A percentile compares a stretch with the other conserved stretches of the same genome.
phyloP scores from a whole-genome alignment of 495 filamentous ascomycete genomes.

The Entonaema liquescens region DNA sequence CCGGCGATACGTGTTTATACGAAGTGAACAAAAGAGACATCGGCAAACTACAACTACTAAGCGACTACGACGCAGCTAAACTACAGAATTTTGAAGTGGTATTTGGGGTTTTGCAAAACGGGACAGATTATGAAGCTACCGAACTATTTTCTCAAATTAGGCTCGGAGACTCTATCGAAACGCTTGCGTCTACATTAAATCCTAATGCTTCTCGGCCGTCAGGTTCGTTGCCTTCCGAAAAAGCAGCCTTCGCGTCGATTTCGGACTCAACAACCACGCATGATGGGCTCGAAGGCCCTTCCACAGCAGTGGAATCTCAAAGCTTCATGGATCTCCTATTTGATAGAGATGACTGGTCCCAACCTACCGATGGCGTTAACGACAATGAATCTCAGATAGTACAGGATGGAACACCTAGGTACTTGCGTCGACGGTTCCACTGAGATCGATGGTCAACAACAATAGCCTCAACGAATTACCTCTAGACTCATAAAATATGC shows the following conservation, averaged over 20 bases:
- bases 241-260: not conserved
- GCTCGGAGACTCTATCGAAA: constrained; percentile 15
- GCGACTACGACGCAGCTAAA: constrained; percentile 27
- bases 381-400: not conserved
- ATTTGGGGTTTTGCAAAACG: constrained; percentile 23
- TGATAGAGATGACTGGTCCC: constrained; percentile 21
- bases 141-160: constrained; percentile 24
- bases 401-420: not conserved
- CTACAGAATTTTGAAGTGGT: constrained; percentile 21
- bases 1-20: constrained; percentile 33
- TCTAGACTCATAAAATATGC: not conserved
- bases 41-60: constrained; percentile 26
- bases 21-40: constrained; percentile 38
- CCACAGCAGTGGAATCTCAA: not conserved
- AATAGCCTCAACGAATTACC: not conserved
- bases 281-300: not conserved
- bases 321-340: constrained; percentile 27
- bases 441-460: not conserved
- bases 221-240: not conserved
- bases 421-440: no score
- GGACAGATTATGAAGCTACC: constrained; percentile 20
- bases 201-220: not conserved
- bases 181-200: constrained; percentile 9
- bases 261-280: not conserved
- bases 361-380: constrained; percentile 7